These are phyloP conservation scores for Raphanus raphanistrum DNA, from an alignment of 345 rosid genomes.

Conservation along the genomic window DNA sequence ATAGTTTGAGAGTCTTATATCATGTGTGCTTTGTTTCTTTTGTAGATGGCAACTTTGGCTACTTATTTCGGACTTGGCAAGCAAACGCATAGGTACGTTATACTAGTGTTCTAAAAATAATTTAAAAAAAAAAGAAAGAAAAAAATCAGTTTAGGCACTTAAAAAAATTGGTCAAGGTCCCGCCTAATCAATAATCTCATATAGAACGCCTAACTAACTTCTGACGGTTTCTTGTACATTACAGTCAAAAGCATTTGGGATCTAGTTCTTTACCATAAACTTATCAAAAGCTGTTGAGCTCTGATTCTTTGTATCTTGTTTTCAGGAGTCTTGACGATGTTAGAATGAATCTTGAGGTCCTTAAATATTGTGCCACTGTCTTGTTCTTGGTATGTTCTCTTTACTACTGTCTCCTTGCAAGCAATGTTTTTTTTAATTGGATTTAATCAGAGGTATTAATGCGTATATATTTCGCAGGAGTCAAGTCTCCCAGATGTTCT, in stretches of 20 bases:
- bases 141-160: too few relatives aligned
- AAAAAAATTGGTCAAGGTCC: too few relatives aligned
- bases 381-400: slow-evolving; percentile 67
- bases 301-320: slow-evolving; percentile 15
- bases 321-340: slow-evolving; percentile 96
- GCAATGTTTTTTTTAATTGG: neutral
- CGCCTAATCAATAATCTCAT: neutral
- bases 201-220: too few relatives aligned
- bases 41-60: slow-evolving; percentile 89
- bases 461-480: slow-evolving; percentile 50
- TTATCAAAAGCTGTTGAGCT: neutral
- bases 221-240: neutral
- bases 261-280: neutral
- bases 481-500: slow-evolving; percentile 68
- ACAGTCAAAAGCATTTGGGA: slow-evolving; percentile 2
- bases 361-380: slow-evolving; percentile 89
- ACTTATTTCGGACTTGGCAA: slow-evolving; percentile 80
- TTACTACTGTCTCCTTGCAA: neutral
- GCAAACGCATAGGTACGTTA: slow-evolving; percentile 72
- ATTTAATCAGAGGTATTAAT: slow-evolving; percentile 8
- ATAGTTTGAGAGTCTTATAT: slow-evolving; percentile 6
- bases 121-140: too few relatives aligned
- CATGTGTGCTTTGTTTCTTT: neutral
- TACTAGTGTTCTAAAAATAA: neutral
- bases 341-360: slow-evolving; percentile 88